Conservation (phyloP, 805 yeast genomes). For the Suhomyces prunicola region DNA sequence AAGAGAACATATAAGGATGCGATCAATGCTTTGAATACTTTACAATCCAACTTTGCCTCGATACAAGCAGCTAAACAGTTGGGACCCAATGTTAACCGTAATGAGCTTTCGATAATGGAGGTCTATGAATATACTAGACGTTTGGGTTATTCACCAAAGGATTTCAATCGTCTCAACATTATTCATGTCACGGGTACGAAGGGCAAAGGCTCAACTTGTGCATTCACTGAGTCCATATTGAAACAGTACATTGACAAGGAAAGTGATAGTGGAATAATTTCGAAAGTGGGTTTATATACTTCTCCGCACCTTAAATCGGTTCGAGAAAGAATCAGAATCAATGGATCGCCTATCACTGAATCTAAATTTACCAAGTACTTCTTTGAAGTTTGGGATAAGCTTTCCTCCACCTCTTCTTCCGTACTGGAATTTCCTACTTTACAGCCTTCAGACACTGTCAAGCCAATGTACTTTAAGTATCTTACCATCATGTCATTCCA, state of each 20-base stretch:
- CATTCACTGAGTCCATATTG: conserved; percentile 82
- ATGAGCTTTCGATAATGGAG: conserved; percentile 72
- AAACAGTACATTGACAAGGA: conserved; percentile 46
- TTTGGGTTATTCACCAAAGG: conserved; percentile 48
- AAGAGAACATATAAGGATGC: conserved; percentile 58
- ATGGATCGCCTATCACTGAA: conserved; percentile 83
- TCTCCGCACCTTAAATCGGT: conserved; percentile 95
- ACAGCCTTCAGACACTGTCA: conserved; percentile 65
- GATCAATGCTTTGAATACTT: conserved; percentile 71
- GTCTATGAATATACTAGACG: conserved; percentile 51
- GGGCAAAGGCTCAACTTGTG: conserved; percentile 98
- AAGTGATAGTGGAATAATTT: conserved; percentile 21
- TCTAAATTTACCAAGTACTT: conserved; percentile 81
- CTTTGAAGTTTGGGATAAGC: conserved; percentile 88
- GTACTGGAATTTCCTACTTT: conserved; percentile 54
- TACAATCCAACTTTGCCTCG: conserved; percentile 89
- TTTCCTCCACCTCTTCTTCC: conserved; percentile 59
- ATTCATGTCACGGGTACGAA: conserved; percentile 97
- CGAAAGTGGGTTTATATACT: conserved; percentile 86
- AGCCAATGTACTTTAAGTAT: conserved; percentile 92
- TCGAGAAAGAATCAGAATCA: conserved; percentile 83
- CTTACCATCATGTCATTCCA: conserved; percentile 89
- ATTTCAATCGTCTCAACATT: conserved; percentile 70
- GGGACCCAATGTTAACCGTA: conserved; percentile 55
- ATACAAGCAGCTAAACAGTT: conserved; percentile 76